Conservation (phyloP, 2,329 filamentous ascomycete species). For the Passalora sequoiae region DNA sequence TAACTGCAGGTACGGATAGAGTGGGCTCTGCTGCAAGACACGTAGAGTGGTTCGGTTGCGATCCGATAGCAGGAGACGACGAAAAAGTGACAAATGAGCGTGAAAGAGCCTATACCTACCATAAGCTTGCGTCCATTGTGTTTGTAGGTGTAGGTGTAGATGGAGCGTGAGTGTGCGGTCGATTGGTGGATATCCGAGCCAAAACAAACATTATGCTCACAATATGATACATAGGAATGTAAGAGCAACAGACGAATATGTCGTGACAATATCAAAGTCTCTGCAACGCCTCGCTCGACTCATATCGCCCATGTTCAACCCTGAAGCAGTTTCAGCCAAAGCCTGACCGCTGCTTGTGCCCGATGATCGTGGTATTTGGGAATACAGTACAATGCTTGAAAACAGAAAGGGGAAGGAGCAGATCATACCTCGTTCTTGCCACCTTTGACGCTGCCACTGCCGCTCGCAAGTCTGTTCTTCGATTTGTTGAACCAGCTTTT, state of each 20-base stretch:
- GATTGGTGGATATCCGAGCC: no score
- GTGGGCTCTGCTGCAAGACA: no score
- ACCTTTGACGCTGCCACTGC: constrained; percentile 39
- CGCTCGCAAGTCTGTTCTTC: constrained; percentile 65
- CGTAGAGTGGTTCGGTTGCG: not conserved
- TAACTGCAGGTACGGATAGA: no score
- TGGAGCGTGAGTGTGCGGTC: not conserved
- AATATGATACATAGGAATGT: constrained; percentile 4
- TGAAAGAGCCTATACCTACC: constrained; percentile 24
- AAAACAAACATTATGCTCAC: constrained; percentile 1
- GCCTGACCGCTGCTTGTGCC: no score
- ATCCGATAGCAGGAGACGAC: not conserved
- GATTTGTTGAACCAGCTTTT: constrained; percentile 90
- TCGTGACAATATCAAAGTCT: not conserved
- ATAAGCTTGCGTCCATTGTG: constrained; percentile 25
- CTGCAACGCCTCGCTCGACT: not conserved
- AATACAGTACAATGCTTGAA: not conserved
- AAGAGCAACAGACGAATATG: not conserved
- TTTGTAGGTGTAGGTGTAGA: not conserved
- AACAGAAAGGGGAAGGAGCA: constrained; percentile 47
- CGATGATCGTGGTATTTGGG: no score
- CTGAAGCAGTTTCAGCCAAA: constrained; percentile 4
- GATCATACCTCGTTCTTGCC: constrained; percentile 79
- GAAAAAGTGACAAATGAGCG: constrained; percentile 1
- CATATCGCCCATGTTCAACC: not conserved